A percentile compares a stretch with the other conserved stretches of the same genome.
phyloP scores from a whole-genome alignment of 2,329 filamentous ascomycete genomes.

The Chrysosporium queenslandicum region DNA sequence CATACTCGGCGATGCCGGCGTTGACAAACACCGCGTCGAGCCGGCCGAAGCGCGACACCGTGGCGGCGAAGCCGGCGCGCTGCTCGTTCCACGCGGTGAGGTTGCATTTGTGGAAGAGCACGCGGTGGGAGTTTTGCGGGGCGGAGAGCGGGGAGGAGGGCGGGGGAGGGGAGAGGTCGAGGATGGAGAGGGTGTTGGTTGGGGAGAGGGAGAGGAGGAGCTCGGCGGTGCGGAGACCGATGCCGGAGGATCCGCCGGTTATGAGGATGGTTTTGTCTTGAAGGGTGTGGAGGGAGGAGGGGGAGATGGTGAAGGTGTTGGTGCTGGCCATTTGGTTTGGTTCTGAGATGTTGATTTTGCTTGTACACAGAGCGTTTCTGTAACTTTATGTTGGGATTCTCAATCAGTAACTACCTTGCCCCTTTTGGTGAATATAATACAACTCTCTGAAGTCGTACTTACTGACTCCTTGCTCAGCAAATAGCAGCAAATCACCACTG shows the following conservation, averaged over 20 bases:
- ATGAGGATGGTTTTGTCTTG: slow-evolving; percentile 26
- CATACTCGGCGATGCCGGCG: slow-evolving; percentile 41
- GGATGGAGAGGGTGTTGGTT: slow-evolving; percentile 34
- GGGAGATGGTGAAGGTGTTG: slow-evolving; percentile 26
- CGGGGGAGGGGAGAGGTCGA: slow-evolving; percentile 33
- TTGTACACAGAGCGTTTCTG: too few species aligned
- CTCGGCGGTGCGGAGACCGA: slow-evolving; percentile 34
- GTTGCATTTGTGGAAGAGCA: slow-evolving; percentile 36
- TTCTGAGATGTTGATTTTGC: too few species aligned
- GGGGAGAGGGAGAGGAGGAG: slow-evolving; percentile 32
- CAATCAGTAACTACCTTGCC: too few species aligned
- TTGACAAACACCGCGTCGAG: slow-evolving; percentile 43
- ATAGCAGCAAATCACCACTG: too few species aligned
- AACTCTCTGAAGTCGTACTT: too few species aligned
- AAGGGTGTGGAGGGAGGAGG: slow-evolving; percentile 16
- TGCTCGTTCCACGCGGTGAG: slow-evolving; percentile 40
- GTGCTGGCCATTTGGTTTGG: slow-evolving; percentile 1
- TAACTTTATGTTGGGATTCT: too few species aligned
- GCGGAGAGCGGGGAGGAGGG: slow-evolving; percentile 24
- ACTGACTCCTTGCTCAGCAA: too few species aligned
- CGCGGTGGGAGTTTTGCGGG: slow-evolving; percentile 13
- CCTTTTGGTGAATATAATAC: too few species aligned
- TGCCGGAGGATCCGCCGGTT: slow-evolving; percentile 34
- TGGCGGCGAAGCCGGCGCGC: slow-evolving; percentile 36
- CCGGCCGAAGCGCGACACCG: slow-evolving; percentile 33